Evolutionary conservation across 1,284 basidiomycete species (phyloP), one percentile per base, ranked within the genome.

Genomic region (Boletus semigastroideus): DNA sequence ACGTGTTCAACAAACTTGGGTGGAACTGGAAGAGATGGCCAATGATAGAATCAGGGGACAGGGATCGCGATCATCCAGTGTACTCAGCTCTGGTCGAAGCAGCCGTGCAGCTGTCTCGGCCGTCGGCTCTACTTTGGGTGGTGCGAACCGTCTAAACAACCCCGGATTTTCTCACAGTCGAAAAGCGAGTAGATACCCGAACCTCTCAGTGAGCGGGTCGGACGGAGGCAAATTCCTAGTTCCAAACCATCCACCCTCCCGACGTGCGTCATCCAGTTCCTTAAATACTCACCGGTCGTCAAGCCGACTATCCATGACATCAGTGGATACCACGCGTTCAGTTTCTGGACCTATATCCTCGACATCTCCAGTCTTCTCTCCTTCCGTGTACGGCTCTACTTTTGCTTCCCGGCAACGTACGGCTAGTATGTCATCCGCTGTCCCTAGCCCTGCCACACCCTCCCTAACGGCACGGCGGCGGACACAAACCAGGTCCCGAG

Each of bases 331-430:
- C 46, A 63, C 49, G 37, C 72, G 70, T 37, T 64, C 63, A 13
- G 61, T 73, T 48, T 72, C 70, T 38, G 72, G 72, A 28, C 70
- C 72, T 17, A 59, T 65, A 36, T 22, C 49, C n/a, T 61, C 68
- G n/a, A 43, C 59, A 25, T 66, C 60, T 27, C 56, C 62, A 45
- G 51, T 52, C 41, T 56, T 66, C 67, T 69, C 68, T 25, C 66
- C 74, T 9, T 67, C 79, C 16, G 51, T 87, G 31, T 78, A 79
- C 56, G 74, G 74, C 19, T 78, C 89, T 2, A 92, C 89, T 4
- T 90, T 84, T 66, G 79, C 89, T 36, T 92, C 89, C n/a, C 79
- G 89, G 30, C 90, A 92, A 61, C 77, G 90, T 27, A 90, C 87
- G 17, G 71, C 75, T 34, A 90, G 89, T 63, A 66, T 86, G 40